These are phyloP conservation scores for Diphasiastrum complanatum DNA, from an alignment of 83 land plant genomes.

Conservation along the genomic window DNA sequence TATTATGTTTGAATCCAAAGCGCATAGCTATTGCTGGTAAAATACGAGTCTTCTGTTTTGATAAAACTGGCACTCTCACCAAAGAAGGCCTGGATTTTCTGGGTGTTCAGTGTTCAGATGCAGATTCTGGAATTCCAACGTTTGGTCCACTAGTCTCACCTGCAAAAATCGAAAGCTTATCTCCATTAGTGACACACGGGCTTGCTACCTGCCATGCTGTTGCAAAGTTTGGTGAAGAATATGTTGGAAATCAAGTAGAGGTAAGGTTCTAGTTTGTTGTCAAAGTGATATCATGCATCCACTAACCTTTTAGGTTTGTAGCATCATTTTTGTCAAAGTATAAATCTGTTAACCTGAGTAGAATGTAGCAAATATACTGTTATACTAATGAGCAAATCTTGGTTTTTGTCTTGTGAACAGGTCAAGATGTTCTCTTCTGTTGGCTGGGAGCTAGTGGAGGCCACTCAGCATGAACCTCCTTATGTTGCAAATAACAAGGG, in stretches of 20 bases:
- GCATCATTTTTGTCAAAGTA: too few species aligned
- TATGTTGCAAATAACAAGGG: background rate
- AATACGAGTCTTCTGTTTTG: constrained; percentile 6
- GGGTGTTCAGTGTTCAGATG: background rate
- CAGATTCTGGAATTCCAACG: background rate
- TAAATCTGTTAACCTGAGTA: too few species aligned
- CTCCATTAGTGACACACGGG: constrained; percentile 4
- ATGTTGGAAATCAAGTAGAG: constrained; percentile 14
- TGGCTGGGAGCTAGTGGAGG: constrained; percentile 7
- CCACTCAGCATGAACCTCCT: background rate
- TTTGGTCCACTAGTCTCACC: background rate
- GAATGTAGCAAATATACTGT: too few species aligned
- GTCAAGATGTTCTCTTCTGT: constrained; percentile 3
- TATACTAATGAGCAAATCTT: too few species aligned
- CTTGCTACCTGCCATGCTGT: constrained; percentile 15
- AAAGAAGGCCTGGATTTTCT: constrained; percentile 10
- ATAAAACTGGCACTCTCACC: constrained; percentile 2
- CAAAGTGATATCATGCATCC: too few species aligned
- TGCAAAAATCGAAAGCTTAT: background rate
- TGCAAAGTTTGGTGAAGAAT: background rate
- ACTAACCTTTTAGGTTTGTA: too few species aligned
- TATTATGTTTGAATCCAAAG: constrained; percentile 2
- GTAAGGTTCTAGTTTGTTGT: too few species aligned
- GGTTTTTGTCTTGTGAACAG: too few species aligned
- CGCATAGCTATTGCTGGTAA: constrained; percentile 9